A percentile compares a stretch with the other conserved stretches of the same genome.
phyloP scores from a whole-genome alignment of 805 yeast species.

The Candida anglica region DNA sequence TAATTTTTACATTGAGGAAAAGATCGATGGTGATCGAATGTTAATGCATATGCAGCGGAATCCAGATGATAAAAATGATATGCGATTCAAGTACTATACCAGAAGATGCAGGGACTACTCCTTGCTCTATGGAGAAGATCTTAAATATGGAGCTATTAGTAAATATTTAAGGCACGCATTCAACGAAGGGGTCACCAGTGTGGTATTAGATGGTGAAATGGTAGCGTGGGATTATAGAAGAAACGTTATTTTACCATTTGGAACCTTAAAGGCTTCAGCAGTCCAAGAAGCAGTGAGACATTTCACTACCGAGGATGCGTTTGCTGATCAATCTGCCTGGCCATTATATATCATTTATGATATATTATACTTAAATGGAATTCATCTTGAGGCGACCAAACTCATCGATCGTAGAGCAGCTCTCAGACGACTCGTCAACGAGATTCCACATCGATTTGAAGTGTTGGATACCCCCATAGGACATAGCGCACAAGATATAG shows the following conservation, averaged over 20 bases:
- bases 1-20: conserved; percentile 75
- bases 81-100: conserved; percentile 48
- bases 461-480: conserved; percentile 40
- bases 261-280: conserved; percentile 71
- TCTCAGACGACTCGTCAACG: conserved; percentile 42
- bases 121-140: conserved; percentile 56
- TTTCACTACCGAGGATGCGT: conserved; percentile 31
- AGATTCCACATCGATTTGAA: conserved; percentile 48
- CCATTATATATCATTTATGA: conserved; percentile 73
- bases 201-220: conserved; percentile 88
- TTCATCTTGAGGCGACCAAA: conserved; percentile 50
- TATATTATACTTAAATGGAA: conserved; percentile 64
- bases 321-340: conserved; percentile 28
- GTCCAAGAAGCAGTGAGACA: conserved; percentile 45
- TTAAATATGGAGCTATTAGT: conserved; percentile 50
- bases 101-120: conserved; percentile 75
- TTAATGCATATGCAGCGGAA: conserved; percentile 61
- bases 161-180: conserved; percentile 43
- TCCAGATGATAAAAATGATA: conserved; percentile 26
- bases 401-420: conserved; percentile 54
- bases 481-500: conserved; percentile 48
- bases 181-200: conserved; percentile 30
- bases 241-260: conserved; percentile 67
- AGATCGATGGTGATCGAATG: conserved; percentile 90
- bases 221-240: conserved; percentile 71